Evolutionary conservation across 2,329 filamentous ascomycete species (phyloP).

Genomic region (Curvularia spicifera): DNA sequence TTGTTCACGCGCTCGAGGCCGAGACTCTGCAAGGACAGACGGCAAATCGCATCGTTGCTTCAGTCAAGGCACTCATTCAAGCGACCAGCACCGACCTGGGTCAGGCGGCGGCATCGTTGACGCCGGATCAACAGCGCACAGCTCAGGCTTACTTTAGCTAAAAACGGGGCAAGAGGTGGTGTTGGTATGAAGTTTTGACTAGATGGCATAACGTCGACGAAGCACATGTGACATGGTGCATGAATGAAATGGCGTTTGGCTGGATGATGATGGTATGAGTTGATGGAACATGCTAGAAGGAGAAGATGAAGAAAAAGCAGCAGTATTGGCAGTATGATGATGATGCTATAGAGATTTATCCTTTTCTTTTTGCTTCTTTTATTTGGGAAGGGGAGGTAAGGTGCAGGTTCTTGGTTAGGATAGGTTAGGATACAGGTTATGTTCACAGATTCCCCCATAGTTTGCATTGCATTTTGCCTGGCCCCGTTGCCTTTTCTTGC

Average conservation of each 20-base stretch:
- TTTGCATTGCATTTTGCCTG: not conserved
- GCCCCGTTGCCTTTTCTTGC: not conserved
- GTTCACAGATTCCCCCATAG: conserved; percentile 1
- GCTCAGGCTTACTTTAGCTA: conserved; percentile 81
- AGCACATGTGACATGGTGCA: conserved; percentile 13
- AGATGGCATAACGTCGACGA: conserved; percentile 2
- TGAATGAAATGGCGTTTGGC: conserved; percentile 12
- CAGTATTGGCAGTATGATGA: not conserved
- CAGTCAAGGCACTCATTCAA: conserved; percentile 78
- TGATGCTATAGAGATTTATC: not conserved
- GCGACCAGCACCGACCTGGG: conserved; percentile 76
- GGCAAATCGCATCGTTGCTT: conserved; percentile 74
- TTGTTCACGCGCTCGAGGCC: conserved; percentile 87
- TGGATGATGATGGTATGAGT: conserved; percentile 3
- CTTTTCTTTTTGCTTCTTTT: not conserved
- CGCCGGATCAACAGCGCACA: conserved; percentile 77
- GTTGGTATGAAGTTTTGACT: not conserved
- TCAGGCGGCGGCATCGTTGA: conserved; percentile 75
- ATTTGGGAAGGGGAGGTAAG: not conserved
- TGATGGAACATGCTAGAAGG: not conserved
- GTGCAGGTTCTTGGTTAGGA: not conserved
- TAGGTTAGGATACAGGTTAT: conserved; percentile 1
- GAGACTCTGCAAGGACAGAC: conserved; percentile 88
- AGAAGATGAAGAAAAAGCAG: not conserved
- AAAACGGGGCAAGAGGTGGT: conserved; percentile 15